Evolutionary conservation across 352 stramenopile genomes (phyloP).

Genomic region (Pythium sukuiense): DNA sequence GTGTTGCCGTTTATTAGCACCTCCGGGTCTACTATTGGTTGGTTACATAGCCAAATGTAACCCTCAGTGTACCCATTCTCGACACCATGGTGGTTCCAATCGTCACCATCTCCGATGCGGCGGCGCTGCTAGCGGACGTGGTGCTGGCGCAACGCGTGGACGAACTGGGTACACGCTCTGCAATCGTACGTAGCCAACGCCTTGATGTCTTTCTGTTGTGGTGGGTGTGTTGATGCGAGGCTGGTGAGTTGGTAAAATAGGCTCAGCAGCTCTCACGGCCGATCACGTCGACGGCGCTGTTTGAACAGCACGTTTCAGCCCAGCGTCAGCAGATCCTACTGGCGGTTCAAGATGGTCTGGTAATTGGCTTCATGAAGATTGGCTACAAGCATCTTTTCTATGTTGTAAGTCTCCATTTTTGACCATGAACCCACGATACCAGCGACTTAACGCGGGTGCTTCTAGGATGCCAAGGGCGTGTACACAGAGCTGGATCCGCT

Average conservation of each 20-base stretch:
- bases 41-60: neutral
- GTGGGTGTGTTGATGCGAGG: neutral
- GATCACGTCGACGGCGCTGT: constrained; percentile 58
- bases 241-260: constrained; percentile 27
- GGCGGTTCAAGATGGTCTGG: constrained; percentile 24
- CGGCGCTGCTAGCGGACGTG: constrained; percentile 25
- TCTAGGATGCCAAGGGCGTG: constrained; percentile 48
- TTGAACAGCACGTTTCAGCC: constrained; percentile 25
- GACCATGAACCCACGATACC: neutral
- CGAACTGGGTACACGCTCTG: constrained; percentile 43
- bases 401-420: constrained; percentile 35
- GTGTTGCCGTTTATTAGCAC: constrained; percentile 3
- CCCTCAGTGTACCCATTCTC: neutral
- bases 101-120: constrained; percentile 17
- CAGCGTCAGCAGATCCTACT: constrained; percentile 51
- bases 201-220: neutral
- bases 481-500: constrained; percentile 75
- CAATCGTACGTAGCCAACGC: constrained; percentile 30
- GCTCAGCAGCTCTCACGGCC: constrained; percentile 56
- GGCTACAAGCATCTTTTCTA: constrained; percentile 80
- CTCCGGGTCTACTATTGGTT: neutral
- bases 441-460: too few species aligned
- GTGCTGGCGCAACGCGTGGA: constrained; percentile 38
- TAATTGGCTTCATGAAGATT: constrained; percentile 64
- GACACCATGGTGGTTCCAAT: constrained; percentile 7